Conservation (phyloP, 2,329 filamentous ascomycete genomes). For the Graphiopsis chlorocephala region DNA sequence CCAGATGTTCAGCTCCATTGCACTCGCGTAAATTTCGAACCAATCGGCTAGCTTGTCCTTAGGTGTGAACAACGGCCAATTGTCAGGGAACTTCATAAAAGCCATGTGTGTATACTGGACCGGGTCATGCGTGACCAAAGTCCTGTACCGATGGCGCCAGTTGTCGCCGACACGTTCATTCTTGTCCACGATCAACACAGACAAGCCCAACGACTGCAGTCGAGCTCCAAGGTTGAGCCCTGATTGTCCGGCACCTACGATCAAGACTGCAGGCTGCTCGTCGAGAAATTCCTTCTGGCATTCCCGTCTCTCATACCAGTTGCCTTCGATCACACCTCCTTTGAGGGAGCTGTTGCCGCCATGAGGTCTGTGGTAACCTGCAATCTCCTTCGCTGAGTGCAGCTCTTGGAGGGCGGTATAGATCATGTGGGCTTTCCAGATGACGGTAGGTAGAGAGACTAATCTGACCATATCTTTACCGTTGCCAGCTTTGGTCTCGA, state of each 20-base stretch:
- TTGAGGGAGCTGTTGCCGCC: conserved; percentile 65
- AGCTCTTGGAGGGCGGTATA: conserved; percentile 60
- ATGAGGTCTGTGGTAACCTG: conserved; percentile 48
- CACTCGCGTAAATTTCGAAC: conserved; percentile 61
- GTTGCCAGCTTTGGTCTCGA: conserved; percentile 53
- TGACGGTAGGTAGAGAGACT: conserved; percentile 39
- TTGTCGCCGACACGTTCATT: conserved; percentile 15
- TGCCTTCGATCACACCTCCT: conserved; percentile 46
- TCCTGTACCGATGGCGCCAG: conserved; percentile 22
- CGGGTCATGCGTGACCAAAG: conserved; percentile 65
- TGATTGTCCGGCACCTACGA: conserved; percentile 46
- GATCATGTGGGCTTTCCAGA: conserved; percentile 63
- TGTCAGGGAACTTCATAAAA: conserved; percentile 61
- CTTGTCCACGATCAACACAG: neutral
- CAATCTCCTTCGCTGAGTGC: conserved; percentile 52
- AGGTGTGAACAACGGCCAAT: conserved; percentile 68
- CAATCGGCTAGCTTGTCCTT: conserved; percentile 58
- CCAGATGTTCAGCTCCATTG: conserved; percentile 70
- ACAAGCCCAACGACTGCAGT: neutral
- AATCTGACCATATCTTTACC: conserved; percentile 59
- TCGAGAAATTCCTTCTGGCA: conserved; percentile 29
- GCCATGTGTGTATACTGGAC: conserved; percentile 61
- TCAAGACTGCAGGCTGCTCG: conserved; percentile 57
- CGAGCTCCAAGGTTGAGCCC: neutral
- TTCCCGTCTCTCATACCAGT: conserved; percentile 46